Evolutionary conservation across 495 filamentous ascomycete genomes (phyloP), one percentile per base, ranked within the genome.

Genomic region (Sordaria brevicollis): DNA sequence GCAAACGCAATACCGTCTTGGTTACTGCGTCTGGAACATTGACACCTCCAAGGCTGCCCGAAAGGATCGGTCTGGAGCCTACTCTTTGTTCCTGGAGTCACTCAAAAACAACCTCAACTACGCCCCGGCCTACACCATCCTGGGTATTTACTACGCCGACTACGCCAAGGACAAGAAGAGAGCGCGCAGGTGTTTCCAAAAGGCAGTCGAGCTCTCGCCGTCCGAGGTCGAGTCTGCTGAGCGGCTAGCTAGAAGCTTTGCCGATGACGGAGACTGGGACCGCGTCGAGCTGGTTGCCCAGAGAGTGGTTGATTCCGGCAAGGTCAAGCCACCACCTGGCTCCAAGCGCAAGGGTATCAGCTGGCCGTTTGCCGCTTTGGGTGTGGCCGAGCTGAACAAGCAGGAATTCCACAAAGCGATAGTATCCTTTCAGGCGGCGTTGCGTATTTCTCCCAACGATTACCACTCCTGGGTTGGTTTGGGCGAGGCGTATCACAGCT

Each of bases 401-500:
- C 94, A 96, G 77, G 93, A 98, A 49, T 97, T 94, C 74, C 72
- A 85, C 68, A 90, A 93, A 76, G 93, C 92, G 34, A 92, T 96
- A 66, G 88, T 93, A 21, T 96, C 93, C 0, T 99, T 97, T 77
- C 92, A 97, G 75, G 87, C 91, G 9, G 93, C 95, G n/a, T 83
- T 98, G 17, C 83, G 94, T 65, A 90, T 94, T 41, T 85, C 90
- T 5, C 93, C 94, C 3, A 81, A 86, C 41, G 92, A 97, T 73
- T 98, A 97, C 73, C 89, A 98, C 78, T 94, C 91, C 11, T 99
- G 94, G 91, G 90, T 99, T 19, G 96, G 95, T 11, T 86, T 99
- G 10, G 95, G 94, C 15, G 95, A 99, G 80, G 93, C 92, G 74
- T 98, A 99, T 75, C 91, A 97, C 75, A 93, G 94, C 70, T 96